A percentile compares a stretch with the other conserved stretches of the same genome.
Conservation (phyloP, 2,329 filamentous ascomycete genomes). For the Podosphaera xanthii region DNA sequence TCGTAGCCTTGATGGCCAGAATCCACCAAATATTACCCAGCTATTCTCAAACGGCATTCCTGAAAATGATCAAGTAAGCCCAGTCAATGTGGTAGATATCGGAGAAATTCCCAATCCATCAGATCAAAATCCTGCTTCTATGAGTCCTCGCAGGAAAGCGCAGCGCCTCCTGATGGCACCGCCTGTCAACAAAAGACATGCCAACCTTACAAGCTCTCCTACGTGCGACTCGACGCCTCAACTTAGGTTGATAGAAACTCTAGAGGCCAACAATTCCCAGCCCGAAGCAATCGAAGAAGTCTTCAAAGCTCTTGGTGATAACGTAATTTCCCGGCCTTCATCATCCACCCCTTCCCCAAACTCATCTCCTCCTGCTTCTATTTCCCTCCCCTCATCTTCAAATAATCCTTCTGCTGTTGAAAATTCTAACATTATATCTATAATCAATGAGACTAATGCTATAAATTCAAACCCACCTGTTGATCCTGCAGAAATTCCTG, state of each 20-base stretch:
- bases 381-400: conserved; percentile 4
- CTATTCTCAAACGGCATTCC: conserved; percentile 61
- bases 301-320: conserved; percentile 22
- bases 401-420: conserved; percentile 31
- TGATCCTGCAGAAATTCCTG: conserved; percentile 24
- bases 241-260: background rate
- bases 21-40: conserved; percentile 56
- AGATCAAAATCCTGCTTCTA: conserved; percentile 8
- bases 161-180: conserved; percentile 17
- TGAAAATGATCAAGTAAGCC: conserved; percentile 25
- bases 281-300: conserved; percentile 37
- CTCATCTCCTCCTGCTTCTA: background rate
- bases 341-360: background rate
- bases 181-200: conserved; percentile 7
- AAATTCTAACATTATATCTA: conserved; percentile 37
- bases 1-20: conserved; percentile 70
- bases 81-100: conserved; percentile 36
- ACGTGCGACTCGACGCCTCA: background rate
- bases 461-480: conserved; percentile 14
- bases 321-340: background rate
- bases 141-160: conserved; percentile 13
- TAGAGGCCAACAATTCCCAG: conserved; percentile 9
- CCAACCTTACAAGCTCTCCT: conserved; percentile 12
- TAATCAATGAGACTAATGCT: conserved; percentile 42
- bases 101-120: conserved; percentile 25